Base-by-base conservation (phyloP, 78 protist species). In the Dictyostelium citrinum region DNA sequence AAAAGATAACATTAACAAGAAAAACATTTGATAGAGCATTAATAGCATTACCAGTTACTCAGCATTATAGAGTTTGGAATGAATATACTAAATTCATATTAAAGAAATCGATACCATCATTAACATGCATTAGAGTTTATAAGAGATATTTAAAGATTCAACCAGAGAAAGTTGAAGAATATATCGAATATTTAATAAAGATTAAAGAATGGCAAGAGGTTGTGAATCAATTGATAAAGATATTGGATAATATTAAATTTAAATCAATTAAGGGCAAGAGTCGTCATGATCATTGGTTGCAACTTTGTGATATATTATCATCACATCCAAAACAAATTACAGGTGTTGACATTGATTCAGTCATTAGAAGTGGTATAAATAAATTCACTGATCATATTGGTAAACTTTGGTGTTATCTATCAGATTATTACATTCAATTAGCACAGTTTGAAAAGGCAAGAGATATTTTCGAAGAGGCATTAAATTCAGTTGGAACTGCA, bases 391-490 rank as follows among this genome's bases (percentile, higher is more conserved):
- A 97, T 78, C 98, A 98, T 67, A 95, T 95, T 5, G 99, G 99
- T 27, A 61, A 75, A 60, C 84, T 99, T 20, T 99, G 99, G 99
- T 24, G 74, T 27, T 16, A 98, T 9, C 97, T 99, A 4, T 99
- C 99, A 1, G 98, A 97, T 49, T 97, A 95, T 92, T 97, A 92
- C 91, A 95, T 97, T 24, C 96, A 98, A 6, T 83, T 86, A 11
- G 99, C 98, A 4, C 96, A 90, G 45, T 98, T 99, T 82, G 99
- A 98, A n/a, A 98, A 97, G 96, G 99, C 99, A 10, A 95, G 99
- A 43, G 99, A 98, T 90, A 85, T 99, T 9, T 99, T 90, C 81
- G 99, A 99, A 76, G 99, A 99, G 81, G 99, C 95, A 8, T 79
- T 98, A 70, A 5, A 9, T 7, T 39, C 93, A 4, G 99, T 98